Evolutionary conservation across 768 basidiomycete genomes (phyloP).

Genomic region (Cystobasidium tubakii): DNA sequence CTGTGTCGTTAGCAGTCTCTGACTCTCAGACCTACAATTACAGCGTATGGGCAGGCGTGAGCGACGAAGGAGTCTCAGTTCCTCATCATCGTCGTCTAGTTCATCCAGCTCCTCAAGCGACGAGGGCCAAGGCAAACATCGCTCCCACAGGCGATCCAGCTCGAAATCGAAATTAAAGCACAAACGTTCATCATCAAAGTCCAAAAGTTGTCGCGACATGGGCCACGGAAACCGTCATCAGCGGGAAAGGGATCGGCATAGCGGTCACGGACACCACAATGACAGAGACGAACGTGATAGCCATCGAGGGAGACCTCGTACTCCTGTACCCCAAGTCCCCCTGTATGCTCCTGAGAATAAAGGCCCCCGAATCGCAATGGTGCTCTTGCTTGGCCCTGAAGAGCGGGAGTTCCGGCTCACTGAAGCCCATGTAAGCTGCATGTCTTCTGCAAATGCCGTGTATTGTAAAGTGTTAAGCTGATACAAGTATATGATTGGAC

Average conservation of each 20-base stretch:
- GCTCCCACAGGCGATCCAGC: constrained; percentile 2
- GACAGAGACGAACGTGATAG: not conserved
- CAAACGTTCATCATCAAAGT: not conserved
- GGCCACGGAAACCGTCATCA: constrained; percentile 1
- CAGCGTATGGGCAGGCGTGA: constrained; percentile 18
- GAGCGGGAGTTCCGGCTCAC: constrained; percentile 31
- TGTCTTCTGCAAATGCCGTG: not conserved
- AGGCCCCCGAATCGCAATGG: constrained; percentile 27
- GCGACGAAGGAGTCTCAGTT: not conserved
- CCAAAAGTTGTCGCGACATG: not conserved
- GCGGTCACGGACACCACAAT: not conserved
- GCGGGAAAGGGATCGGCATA: constrained; percentile 7
- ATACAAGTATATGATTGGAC: not conserved
- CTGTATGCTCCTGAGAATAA: not conserved
- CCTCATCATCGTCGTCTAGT: constrained; percentile 18
- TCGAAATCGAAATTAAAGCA: constrained; percentile 3
- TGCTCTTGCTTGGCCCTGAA: constrained; percentile 12
- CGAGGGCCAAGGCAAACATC: not conserved
- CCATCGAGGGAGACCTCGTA: not conserved
- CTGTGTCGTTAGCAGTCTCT: no score
- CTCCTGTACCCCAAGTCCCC: not conserved
- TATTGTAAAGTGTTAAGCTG: not conserved
- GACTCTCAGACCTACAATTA: no score
- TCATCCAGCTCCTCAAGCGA: constrained; percentile 17
- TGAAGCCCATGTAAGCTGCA: constrained; percentile 16